Evolutionary conservation across 768 basidiomycete species (phyloP), one percentile per base, ranked within the genome.

Genomic region (Hemileccinum impolitum): DNA sequence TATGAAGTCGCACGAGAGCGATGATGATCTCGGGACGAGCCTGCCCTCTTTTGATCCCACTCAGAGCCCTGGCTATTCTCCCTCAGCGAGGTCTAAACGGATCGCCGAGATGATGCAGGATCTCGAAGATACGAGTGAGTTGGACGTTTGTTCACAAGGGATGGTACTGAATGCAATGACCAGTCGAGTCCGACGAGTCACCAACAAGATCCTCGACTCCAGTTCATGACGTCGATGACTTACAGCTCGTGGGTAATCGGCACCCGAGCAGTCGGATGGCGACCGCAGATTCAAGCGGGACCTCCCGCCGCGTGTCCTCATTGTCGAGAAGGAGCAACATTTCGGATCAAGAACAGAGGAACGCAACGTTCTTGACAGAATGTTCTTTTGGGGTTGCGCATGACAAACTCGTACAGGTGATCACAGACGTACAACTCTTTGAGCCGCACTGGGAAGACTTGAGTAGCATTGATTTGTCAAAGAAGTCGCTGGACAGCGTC

Each of bases 341-440:
- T 34, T 68, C 68, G 45, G 64, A 61, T 46, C 67, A 54, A 60
- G 65, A 53, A 61, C 49, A 52, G 57, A 61, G 49, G 59, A 74
- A 86, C 55, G 78, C 75, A 9, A 87, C 86, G 1, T 95, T 87
- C 72, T 74, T 98, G 54, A 98, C 95, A 11, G 94, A 98, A 63
- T 97, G 94, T 63, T 97, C 94, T 36, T 99, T 99, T 64, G 92
- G 82, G 14, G 84, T 97, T 38, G 80, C 93, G n/a, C 90, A 91
- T 59, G 95, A 97, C 64, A 80, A 81, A 39, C 79, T 99, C 6
- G 87, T 98, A 2, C 82, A 90, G 65, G 84, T 90, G 59, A 91
- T 99, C 62, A 97, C 94, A 37, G 94, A 97, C 60, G 82, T 94
- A 12, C 87, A 94, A 62, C 93, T 94, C 17, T 96, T 90, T 67